Evolutionary conservation across 1,284 basidiomycete species (phyloP), one percentile per base, ranked within the genome.

Genomic region (Ceratobasidium sp.): DNA sequence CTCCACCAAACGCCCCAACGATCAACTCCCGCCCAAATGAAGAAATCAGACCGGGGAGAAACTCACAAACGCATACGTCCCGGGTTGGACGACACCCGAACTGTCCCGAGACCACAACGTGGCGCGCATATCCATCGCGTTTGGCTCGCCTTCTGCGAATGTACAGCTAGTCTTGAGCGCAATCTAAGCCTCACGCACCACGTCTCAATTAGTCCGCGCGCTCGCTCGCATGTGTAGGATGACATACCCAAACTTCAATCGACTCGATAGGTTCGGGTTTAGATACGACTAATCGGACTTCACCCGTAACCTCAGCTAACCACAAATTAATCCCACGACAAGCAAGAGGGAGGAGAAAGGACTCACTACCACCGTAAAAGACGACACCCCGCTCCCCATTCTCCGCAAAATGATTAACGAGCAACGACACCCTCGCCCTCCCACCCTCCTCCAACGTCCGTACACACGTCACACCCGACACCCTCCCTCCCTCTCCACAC

Each of bases 361-460:
- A 66, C 63, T 52, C 43, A 66, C 63, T 66, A 11, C 32, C 49
- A 1, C 30, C 30, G 63, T 66, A 66, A 32, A 66, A 66, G 1
- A 66, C 28, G 13, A 66, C 49, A 4, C 63, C 63, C 49, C 46
- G 23, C 28, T 66, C 63, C 1, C 63, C 63, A 1, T 35, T 21
- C 23, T 66, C 63, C 2, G 47, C 63, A n/a, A 66, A 66, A 66
- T 66, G 63, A 26, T 66, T 26, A 6, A 66, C 63, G 13, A 66
- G 9, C 26, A 66, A 32, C 7, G 26, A 32, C 7, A 66, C 6
- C 30, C 46, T 47, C 21, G 54, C 21, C 54, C n/a, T 7, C 28
- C 54, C 54, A n/a, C 54, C 54, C 35, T 66, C 63, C 18, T 66
- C 63, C 47, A 52, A 18, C 7, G 18, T 66, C n/a, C 63, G 28